Evolutionary conservation across 345 rosid genomes (phyloP), one percentile per base, ranked within the genome.

Genomic region (Punica granatum): DNA sequence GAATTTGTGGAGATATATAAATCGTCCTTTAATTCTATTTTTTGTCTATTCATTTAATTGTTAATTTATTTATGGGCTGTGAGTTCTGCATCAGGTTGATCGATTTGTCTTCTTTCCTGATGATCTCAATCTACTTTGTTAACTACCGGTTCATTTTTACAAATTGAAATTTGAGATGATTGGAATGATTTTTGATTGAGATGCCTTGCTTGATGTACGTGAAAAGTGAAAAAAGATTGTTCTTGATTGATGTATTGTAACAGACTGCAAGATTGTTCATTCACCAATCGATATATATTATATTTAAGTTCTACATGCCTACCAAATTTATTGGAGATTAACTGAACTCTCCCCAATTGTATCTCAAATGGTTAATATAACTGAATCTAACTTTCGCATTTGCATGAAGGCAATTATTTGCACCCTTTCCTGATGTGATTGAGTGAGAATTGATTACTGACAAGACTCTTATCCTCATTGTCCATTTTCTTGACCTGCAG

Each of bases 401-500:
- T 21, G 65, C 25, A 34, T 51, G 58, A 62, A 34, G 18, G 65
- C 5, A 25, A 28, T n/a, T 51, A 7, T n/a, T n/a, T n/a, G 58
- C 58, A 25, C 26, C 58, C 58, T 51, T 18, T 51, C 12, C 9
- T 37, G 30, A 28, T 21, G 28, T 48, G n/a, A 51, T 23, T 62
- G 31, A 7, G 32, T 48, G 35, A 7, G 67, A 43, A 58, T 26
- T n/a, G 21, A 19, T 69, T 60, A 59, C 43, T 3, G 31, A 34
- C 13, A 14, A 60, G 21, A 59, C 32, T 59, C 32, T 0, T 13
- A 43, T 30, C 34, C 44, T 46, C 12, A 61, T 59, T 0, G 18
- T 56, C 44, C 6, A 16, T 15, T 11, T 28, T 39, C 0, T 56
- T 19, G 37, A 60, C 44, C 30, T 81, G 68, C 76, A 94, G 99